Conservation (phyloP, 768 basidiomycete species). For the Phylloporus arenicola region DNA sequence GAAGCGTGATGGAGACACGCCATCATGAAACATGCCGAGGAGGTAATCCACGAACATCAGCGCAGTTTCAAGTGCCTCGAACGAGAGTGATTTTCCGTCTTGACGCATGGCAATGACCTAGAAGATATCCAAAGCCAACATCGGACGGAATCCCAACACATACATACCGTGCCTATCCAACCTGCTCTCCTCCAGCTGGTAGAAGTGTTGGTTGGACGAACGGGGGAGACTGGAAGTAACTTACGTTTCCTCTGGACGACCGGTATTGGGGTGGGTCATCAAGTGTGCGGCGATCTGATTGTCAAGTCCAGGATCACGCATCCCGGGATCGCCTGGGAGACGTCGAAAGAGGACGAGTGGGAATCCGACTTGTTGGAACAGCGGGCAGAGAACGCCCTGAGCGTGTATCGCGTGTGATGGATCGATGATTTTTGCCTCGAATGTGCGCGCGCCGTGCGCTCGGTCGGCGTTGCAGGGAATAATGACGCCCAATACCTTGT, state of each 20-base stretch:
- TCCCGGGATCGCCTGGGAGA: slow-evolving; percentile 14
- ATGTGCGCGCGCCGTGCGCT: slow-evolving; percentile 17
- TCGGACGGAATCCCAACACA: too few species aligned
- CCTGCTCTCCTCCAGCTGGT: slow-evolving; percentile 24
- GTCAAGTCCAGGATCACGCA: slow-evolving; percentile 21
- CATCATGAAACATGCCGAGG: slow-evolving; percentile 25
- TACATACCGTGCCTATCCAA: slow-evolving; percentile 23
- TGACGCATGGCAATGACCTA: slow-evolving; percentile 26
- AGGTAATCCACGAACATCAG: slow-evolving; percentile 33
- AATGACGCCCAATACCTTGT: slow-evolving; percentile 15
- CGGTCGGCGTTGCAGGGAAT: slow-evolving; percentile 24
- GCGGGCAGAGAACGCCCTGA: slow-evolving; percentile 20
- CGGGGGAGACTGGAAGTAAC: neutral
- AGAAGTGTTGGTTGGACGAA: neutral
- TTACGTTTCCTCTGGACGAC: slow-evolving; percentile 23
- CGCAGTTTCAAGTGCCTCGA: slow-evolving; percentile 23
- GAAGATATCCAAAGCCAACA: neutral
- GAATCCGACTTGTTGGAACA: slow-evolving; percentile 26
- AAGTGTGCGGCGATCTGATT: slow-evolving; percentile 28
- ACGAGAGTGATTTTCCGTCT: slow-evolving; percentile 21
- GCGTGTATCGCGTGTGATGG: slow-evolving; percentile 25
- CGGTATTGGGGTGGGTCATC: slow-evolving; percentile 25
- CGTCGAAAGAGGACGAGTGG: slow-evolving; percentile 29
- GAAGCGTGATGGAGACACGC: slow-evolving; percentile 8
- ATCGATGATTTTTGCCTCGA: slow-evolving; percentile 18